A percentile compares a stretch with the other conserved stretches of the same genome.
Evolutionary conservation across 441 rosid species (phyloP).

Genomic region (Eruca vesicaria): DNA sequence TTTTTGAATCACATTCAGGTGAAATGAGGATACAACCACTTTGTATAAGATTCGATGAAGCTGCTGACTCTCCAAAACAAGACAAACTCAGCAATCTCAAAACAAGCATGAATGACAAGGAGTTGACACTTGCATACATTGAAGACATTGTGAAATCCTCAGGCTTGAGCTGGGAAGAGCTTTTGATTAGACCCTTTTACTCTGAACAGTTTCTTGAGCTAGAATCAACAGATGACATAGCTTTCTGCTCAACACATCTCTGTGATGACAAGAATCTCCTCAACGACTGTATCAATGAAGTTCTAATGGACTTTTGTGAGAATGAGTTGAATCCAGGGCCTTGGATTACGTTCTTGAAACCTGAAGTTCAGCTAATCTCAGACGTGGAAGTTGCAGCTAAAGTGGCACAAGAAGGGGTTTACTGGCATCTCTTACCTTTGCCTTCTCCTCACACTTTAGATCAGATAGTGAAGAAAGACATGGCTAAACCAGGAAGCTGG

Average conservation of each 20-base stretch:
- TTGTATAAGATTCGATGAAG: constrained; percentile 62
- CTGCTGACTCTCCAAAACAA: constrained; percentile 41
- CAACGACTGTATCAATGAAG: constrained; percentile 74
- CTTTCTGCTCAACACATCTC: constrained; percentile 55
- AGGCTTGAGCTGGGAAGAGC: constrained; percentile 66
- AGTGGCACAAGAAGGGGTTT: constrained; percentile 73
- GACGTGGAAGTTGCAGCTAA: constrained; percentile 43
- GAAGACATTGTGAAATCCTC: constrained; percentile 63
- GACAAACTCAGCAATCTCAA: constrained; percentile 37
- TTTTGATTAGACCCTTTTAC: constrained; percentile 53
- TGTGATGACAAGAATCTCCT: constrained; percentile 60
- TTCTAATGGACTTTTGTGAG: constrained; percentile 51
- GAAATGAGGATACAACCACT: constrained; percentile 58
- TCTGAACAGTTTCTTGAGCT: constrained; percentile 71
- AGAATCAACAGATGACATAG: constrained; percentile 49
- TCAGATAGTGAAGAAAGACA: constrained; percentile 75
- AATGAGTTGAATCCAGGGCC: constrained; percentile 55
- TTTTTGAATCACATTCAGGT: constrained; percentile 39
- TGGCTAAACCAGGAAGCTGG: constrained; percentile 74
- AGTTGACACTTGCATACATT: constrained; percentile 48
- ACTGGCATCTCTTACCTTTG: constrained; percentile 65
- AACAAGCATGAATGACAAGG: constrained; percentile 45
- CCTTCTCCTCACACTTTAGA: constrained; percentile 69
- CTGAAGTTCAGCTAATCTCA: constrained; percentile 45
- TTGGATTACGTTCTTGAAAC: constrained; percentile 56